Evolutionary conservation across 2,329 filamentous ascomycete genomes (phyloP).

Genomic region (Ceratocystis destructans): DNA sequence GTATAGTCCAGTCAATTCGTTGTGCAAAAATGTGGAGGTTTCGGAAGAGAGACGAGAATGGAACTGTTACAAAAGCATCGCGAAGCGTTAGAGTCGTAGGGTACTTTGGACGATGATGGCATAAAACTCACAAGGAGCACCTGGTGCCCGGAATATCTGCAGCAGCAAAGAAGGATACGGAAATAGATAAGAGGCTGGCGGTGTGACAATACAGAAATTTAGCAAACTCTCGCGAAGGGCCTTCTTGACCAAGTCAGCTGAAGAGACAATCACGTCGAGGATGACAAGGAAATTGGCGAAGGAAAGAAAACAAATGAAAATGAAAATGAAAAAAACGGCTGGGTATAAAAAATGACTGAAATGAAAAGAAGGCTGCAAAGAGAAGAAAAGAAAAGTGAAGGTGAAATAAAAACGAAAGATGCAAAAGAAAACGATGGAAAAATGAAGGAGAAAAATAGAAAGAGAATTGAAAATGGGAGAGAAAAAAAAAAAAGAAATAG

Average conservation of each 20-base stretch:
- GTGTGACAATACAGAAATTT: background rate
- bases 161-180: background rate
- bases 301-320: background rate
- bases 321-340: background rate
- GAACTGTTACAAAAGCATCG: background rate
- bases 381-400: background rate
- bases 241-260: background rate
- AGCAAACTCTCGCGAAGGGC: background rate
- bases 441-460: background rate
- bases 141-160: background rate
- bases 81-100: background rate
- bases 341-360: conserved; percentile 1
- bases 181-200: background rate
- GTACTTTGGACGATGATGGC: background rate
- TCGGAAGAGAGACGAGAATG: background rate
- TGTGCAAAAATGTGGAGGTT: background rate
- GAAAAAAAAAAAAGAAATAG: background rate
- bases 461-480: background rate
- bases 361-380: conserved; percentile 6
- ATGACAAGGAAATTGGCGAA: background rate
- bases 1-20: background rate
- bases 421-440: conserved; percentile 1
- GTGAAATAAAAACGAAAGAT: background rate
- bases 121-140: background rate
- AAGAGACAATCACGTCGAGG: conserved; percentile 39